A percentile compares a stretch with the other conserved stretches of the same genome.
phyloP scores from a whole-genome alignment of 768 basidiomycete species.

The Phlegmacium glaucopus region DNA sequence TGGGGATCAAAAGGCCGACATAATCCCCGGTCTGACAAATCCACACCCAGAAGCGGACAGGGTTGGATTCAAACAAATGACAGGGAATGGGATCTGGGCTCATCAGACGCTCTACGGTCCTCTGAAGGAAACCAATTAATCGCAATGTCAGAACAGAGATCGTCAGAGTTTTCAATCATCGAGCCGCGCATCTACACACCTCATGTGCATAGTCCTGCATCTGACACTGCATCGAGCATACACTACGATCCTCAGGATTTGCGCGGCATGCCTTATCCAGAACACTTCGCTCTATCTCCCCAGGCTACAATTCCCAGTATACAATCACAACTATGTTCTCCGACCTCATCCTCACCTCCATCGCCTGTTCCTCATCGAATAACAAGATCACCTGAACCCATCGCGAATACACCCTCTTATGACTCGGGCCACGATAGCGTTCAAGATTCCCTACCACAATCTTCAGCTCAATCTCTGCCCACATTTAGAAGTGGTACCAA shows the following conservation, averaged over 20 bases:
- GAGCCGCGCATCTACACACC: conserved; percentile 9
- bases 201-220: conserved; percentile 18
- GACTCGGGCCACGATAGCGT: background rate
- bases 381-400: conserved; percentile 6
- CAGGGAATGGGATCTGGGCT: conserved; percentile 44
- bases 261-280: conserved; percentile 19
- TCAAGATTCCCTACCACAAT: conserved; percentile 9
- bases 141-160: conserved; percentile 7
- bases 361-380: conserved; percentile 14
- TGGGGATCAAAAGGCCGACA: conserved; percentile 2
- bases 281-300: conserved; percentile 17
- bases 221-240: conserved; percentile 24
- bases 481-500: conserved; percentile 45
- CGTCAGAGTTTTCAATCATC: conserved; percentile 8
- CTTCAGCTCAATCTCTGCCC: conserved; percentile 27
- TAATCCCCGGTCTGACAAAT: conserved; percentile 6
- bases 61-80: conserved; percentile 53
- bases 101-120: conserved; percentile 9
- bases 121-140: conserved; percentile 1
- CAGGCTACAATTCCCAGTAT: conserved; percentile 24
- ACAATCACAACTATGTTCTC: conserved; percentile 26
- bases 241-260: conserved; percentile 24
- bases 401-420: background rate
- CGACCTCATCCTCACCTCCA: conserved; percentile 26
- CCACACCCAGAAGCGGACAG: conserved; percentile 18